Percentiles rank a stretch among this genome's conserved stretches.
These are phyloP conservation scores for Ottelia alismoides DNA, from an alignment of 106 monocot species.

Conservation along the genomic window DNA sequence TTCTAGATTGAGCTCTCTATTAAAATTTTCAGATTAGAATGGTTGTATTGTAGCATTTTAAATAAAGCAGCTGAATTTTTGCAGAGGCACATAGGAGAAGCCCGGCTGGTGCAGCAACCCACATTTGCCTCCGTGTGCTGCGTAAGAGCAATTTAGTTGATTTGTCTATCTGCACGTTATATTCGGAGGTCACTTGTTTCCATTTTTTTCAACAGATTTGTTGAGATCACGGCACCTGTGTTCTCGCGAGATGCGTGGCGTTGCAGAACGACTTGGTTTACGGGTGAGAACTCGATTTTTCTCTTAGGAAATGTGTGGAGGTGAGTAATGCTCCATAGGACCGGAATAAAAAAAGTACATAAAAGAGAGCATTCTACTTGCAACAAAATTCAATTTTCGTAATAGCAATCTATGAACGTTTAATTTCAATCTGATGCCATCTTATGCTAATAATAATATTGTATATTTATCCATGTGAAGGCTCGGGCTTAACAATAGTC, in stretches of 20 bases:
- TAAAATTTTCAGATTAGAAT: not conserved
- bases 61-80: too few species aligned
- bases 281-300: constrained; percentile 8
- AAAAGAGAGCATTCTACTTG: not conserved
- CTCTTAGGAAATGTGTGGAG: constrained; percentile 7
- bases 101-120: constrained; percentile 3
- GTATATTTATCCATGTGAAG: not conserved
- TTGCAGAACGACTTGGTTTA: constrained; percentile 13
- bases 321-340: not conserved
- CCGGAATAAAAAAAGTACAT: not conserved
- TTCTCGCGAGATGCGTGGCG: constrained; percentile 11
- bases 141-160: not conserved
- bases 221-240: constrained; percentile 10
- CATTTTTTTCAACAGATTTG: constrained; percentile 4
- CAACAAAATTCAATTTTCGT: too few species aligned
- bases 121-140: constrained; percentile 11
- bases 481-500: not conserved
- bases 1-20: not conserved
- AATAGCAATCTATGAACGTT: too few species aligned
- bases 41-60: not conserved
- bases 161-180: not conserved
- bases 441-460: too few species aligned
- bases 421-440: too few species aligned
- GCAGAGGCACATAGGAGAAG: constrained; percentile 4
- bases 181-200: not conserved